Conservation (phyloP, 306 rosid species). For the Adenanthera pavonina region DNA sequence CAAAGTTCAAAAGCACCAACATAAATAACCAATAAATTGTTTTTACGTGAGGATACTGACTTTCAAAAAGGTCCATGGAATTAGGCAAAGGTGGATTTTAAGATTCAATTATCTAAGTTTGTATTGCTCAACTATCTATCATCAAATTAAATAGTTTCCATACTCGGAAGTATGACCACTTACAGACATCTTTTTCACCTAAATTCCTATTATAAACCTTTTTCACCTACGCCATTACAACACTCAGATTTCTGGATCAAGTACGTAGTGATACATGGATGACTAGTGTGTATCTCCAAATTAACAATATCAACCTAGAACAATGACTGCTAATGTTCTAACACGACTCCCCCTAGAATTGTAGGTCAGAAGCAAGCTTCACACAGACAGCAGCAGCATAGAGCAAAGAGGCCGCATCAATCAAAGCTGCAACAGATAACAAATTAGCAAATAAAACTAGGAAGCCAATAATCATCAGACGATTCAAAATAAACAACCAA, state of each 20-base stretch:
- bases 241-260: not conserved
- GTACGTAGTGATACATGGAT: not conserved
- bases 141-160: constrained; percentile 18
- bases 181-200: not conserved
- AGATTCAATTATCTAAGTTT: not conserved
- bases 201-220: constrained; percentile 2
- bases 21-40: not conserved
- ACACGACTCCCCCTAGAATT: not conserved
- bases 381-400: constrained; percentile 65
- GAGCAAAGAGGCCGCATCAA: constrained; percentile 57
- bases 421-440: constrained; percentile 13
- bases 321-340: not conserved
- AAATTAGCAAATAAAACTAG: constrained; percentile 10
- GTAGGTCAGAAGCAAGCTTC: constrained; percentile 49
- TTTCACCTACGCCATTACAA: not conserved
- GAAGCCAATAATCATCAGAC: no score
- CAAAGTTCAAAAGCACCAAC: constrained; percentile 15
- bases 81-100: not conserved
- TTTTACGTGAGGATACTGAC: not conserved
- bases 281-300: not conserved
- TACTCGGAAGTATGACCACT: constrained; percentile 3
- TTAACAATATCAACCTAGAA: not conserved
- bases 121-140: constrained; percentile 15
- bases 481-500: no score
- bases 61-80: not conserved